Base-by-base conservation (phyloP, 495 filamentous ascomycete species). In the Aspergillus mulundensis region DNA sequence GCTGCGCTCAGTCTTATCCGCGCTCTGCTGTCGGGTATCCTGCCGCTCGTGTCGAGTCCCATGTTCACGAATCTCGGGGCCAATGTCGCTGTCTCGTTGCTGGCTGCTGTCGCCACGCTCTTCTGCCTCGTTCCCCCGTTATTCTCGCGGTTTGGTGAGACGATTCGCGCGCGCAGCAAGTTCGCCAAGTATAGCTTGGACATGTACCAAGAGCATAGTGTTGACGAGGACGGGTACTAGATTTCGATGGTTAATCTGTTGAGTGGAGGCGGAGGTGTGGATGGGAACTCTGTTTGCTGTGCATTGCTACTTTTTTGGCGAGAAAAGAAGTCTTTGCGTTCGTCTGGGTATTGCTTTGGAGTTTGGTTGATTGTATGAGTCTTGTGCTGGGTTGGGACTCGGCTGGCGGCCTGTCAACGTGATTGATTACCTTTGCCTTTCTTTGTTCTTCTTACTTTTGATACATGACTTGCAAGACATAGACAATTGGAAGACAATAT, bases 1-100 rank as follows among this genome's bases (percentile, higher is more conserved):
- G 78, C 79, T 11, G 74, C 78, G 0, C 62, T 84, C 45, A 68
- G 71, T 1, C 70, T 84, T 14, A 50, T 81, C 20, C 69, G 81
- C 4, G 74, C 78, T 0, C 42, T 78, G 14, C 56, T 81, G 0
- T 76, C 77, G 0, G 81, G 72, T 2, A 48, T 70, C 2, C 73
- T 81, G 40, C 79, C 78, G 7, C 68, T 81, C 1, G 73, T 82
- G 36, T 76, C 73, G 0, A 61, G 56, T 5, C 72, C 75, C 20
- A 75, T 82, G 72, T 79, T 77, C 56, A 21, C 42, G 7, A 54
- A 57, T 0, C 50, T 83, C 3, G 76, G 75, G 0, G 61, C 72
- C 1, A 84, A 81, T 51, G 42, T 70, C 24, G 76, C 77, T 0
- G 58, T 73, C 10, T 75, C 72, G 5, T 54, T 84, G 16, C 54